Percentiles rank a stretch among this genome's conserved stretches.
These are phyloP conservation scores for Trichoderma oligosporum DNA, from an alignment of 2,329 filamentous ascomycete species.

Conservation along the genomic window DNA sequence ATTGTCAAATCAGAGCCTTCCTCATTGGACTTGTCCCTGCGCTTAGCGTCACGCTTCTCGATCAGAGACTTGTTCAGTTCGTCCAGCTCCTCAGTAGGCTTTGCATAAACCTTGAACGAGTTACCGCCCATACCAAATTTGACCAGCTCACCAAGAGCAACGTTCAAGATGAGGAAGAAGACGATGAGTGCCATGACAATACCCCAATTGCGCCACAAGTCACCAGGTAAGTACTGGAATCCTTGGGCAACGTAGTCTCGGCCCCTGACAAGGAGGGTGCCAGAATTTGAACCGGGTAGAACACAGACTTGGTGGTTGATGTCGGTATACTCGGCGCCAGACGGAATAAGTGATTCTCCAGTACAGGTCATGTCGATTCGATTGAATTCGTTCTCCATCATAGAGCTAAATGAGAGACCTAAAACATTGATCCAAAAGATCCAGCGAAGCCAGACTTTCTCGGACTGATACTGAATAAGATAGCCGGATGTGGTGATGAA, in stretches of 20 bases:
- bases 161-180: constrained; percentile 71
- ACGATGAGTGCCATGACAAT: constrained; percentile 74
- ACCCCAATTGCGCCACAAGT: constrained; percentile 80
- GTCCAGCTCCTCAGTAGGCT: constrained; percentile 64
- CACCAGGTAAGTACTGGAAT: constrained; percentile 62
- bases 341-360: constrained; percentile 64
- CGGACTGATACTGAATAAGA: constrained; percentile 71
- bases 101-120: constrained; percentile 71
- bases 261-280: constrained; percentile 61
- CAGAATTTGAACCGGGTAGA: constrained; percentile 65
- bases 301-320: constrained; percentile 79
- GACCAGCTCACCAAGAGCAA: constrained; percentile 73
- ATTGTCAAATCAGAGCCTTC: constrained; percentile 51
- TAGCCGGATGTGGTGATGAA: constrained; percentile 80
- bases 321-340: constrained; percentile 64
- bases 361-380: constrained; percentile 66
- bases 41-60: constrained; percentile 55
- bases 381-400: constrained; percentile 87
- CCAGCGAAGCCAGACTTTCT: constrained; percentile 76
- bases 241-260: constrained; percentile 63
- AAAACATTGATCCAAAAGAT: constrained; percentile 74
- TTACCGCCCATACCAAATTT: constrained; percentile 79
- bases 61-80: constrained; percentile 60
- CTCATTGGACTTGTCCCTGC: constrained; percentile 44
- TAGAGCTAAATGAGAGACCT: constrained; percentile 67